Conservation (phyloP, 2,329 filamentous ascomycete species). For the Stemphylium lycopersici region DNA sequence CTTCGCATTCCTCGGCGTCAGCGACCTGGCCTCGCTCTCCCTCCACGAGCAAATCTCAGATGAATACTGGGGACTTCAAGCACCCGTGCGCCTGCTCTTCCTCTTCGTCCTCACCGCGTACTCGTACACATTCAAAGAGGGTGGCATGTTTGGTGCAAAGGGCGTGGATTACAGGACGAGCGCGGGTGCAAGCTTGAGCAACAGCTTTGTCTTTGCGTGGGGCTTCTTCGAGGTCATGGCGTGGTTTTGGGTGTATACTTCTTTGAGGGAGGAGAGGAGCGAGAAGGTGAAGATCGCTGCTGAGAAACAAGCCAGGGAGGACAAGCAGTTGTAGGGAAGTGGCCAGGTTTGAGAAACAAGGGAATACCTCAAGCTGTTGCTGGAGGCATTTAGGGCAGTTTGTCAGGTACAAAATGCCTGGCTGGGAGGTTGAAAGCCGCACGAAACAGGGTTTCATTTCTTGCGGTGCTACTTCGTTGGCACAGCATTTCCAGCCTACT, state of each 20-base stretch:
- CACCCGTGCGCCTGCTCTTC: constrained; percentile 69
- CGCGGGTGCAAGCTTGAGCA: constrained; percentile 72
- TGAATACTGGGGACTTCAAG: constrained; percentile 57
- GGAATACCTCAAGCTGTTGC: background rate
- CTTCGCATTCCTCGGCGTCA: constrained; percentile 63
- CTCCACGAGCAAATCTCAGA: constrained; percentile 52
- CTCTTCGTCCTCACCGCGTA: constrained; percentile 68
- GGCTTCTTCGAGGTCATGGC: constrained; percentile 80
- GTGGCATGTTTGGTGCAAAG: constrained; percentile 51
- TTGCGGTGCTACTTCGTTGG: too few species aligned
- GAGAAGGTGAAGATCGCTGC: constrained; percentile 38
- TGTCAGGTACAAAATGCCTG: too few species aligned
- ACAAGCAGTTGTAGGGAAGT: constrained; percentile 22
- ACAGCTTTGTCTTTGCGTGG: constrained; percentile 83
- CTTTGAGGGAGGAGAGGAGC: constrained; percentile 46
- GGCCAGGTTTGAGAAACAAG: background rate
- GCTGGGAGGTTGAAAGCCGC: too few species aligned
- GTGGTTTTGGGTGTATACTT: constrained; percentile 77
- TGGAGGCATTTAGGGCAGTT: too few species aligned
- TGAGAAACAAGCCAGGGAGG: constrained; percentile 43
- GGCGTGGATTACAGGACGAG: constrained; percentile 32
- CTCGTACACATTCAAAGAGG: constrained; percentile 66
- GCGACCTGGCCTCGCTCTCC: constrained; percentile 55
- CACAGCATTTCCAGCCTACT: too few species aligned
- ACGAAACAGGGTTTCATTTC: too few species aligned